phyloP scores from a whole-genome alignment of 305 asterid genomes.

The Solanum hybrid region DNA sequence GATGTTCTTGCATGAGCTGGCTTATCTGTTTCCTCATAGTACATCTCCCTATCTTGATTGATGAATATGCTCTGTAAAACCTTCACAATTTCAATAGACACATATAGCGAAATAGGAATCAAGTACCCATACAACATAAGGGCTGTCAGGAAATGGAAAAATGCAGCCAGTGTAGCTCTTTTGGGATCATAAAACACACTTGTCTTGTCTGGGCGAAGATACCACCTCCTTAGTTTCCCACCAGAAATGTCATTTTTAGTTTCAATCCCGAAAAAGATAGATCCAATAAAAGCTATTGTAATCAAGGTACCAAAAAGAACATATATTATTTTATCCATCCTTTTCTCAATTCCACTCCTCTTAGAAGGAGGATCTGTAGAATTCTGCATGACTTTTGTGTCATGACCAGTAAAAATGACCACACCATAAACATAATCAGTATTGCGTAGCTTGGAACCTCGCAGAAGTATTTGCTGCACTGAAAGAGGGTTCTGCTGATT shows the following conservation, averaged over 20 bases:
- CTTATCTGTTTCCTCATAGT: conserved; percentile 66
- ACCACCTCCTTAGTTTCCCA: conserved; percentile 72
- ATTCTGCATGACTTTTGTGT: conserved; percentile 94
- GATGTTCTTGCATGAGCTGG: conserved; percentile 95
- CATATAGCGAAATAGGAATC: conserved; percentile 86
- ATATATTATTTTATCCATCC: conserved; percentile 86
- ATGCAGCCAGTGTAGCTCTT: conserved; percentile 50
- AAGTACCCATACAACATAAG: conserved; percentile 91
- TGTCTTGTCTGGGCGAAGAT: conserved; percentile 65
- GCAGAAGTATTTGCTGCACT: conserved; percentile 64
- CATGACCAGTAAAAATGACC: conserved; percentile 84
- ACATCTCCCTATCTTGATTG: conserved; percentile 83
- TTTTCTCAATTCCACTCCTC: conserved; percentile 82
- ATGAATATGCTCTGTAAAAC: conserved; percentile 77
- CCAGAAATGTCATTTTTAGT: conserved; percentile 46
- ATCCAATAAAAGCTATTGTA: conserved; percentile 60
- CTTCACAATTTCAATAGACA: conserved; percentile 89
- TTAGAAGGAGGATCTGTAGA: conserved; percentile 93
- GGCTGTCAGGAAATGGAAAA: conserved; percentile 82
- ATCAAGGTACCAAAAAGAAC: conserved; percentile 65
- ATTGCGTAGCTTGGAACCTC: conserved; percentile 83
- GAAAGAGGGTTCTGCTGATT: conserved; percentile 62
- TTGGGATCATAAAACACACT: conserved; percentile 49
- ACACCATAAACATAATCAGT: conserved; percentile 74
- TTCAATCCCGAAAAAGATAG: conserved; percentile 71